Evolutionary conservation across 768 basidiomycete species (phyloP).

Genomic region (Paxillus rubicundulus): DNA sequence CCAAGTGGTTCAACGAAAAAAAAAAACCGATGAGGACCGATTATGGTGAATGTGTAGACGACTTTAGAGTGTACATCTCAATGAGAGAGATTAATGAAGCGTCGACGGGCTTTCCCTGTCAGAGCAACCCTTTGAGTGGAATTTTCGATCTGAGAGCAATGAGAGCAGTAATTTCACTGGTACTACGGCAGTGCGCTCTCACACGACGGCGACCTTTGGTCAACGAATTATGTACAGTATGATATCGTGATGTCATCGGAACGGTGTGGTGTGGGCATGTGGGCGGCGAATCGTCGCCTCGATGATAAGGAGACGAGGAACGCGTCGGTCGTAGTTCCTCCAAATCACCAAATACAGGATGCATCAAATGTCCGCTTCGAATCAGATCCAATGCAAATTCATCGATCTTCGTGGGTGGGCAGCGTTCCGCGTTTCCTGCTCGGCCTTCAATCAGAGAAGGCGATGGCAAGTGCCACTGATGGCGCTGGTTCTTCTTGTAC

Average conservation of each 20-base stretch:
- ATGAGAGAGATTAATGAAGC: neutral
- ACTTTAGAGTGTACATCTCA: slow-evolving; percentile 1
- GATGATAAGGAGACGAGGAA: too few relatives aligned
- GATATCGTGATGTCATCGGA: too few relatives aligned
- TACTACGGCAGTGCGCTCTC: slow-evolving; percentile 18
- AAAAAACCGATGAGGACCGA: too few relatives aligned
- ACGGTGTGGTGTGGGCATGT: too few relatives aligned
- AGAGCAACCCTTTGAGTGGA: slow-evolving; percentile 4
- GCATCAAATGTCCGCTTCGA: neutral
- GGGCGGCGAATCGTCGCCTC: too few relatives aligned
- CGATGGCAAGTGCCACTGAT: too few relatives aligned
- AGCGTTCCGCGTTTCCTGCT: too few relatives aligned
- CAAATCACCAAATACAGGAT: neutral
- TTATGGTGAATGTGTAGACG: slow-evolving; percentile 1
- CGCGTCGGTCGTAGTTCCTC: too few relatives aligned
- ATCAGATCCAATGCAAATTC: slow-evolving; percentile 4
- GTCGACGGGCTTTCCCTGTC: slow-evolving; percentile 11
- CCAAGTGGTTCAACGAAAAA: too few relatives aligned
- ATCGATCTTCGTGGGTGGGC: slow-evolving; percentile 26
- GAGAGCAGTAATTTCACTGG: too few relatives aligned
- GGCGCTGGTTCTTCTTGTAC: too few relatives aligned
- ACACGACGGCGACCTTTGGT: slow-evolving; percentile 26
- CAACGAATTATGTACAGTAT: neutral
- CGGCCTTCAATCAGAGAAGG: too few relatives aligned
- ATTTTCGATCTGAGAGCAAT: neutral